Percentiles rank a stretch among this genome's conserved stretches.
These are phyloP conservation scores for Ustilago bromivora DNA, from an alignment of 1,284 basidiomycete species.

Conservation along the genomic window DNA sequence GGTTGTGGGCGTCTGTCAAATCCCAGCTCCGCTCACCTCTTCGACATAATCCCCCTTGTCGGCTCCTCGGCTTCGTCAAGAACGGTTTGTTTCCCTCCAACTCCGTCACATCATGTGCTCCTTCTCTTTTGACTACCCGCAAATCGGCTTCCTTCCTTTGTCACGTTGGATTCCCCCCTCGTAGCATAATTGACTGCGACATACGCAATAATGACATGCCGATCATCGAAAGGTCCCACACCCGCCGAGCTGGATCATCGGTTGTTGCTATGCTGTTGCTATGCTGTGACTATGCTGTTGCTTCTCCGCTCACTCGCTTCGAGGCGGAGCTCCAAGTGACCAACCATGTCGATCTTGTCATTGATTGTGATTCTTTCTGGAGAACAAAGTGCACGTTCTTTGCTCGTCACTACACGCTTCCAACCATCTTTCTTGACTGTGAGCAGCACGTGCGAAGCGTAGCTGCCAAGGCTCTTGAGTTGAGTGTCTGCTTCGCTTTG, in stretches of 20 bases:
- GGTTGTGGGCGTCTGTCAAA: neutral
- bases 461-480: slow-evolving; percentile 12
- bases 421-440: neutral
- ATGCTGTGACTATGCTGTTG: neutral
- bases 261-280: neutral
- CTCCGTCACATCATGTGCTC: slow-evolving; percentile 8
- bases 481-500: neutral
- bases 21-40: slow-evolving; percentile 4
- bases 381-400: neutral
- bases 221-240: slow-evolving; percentile 9
- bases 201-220: neutral
- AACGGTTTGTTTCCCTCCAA: too few species aligned
- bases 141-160: too few species aligned
- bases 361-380: neutral
- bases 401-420: neutral
- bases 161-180: too few species aligned
- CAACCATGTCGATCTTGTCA: slow-evolving; percentile 1
- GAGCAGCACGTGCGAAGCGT: neutral
- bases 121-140: too few species aligned
- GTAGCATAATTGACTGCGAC: neutral
- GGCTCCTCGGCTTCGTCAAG: too few species aligned
- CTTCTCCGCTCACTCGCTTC: neutral
- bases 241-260: slow-evolving; percentile 11
- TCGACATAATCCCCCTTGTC: neutral
- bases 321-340: slow-evolving; percentile 1